Base-by-base conservation (phyloP, 345 rosid species). In the Brassica nigra region DNA sequence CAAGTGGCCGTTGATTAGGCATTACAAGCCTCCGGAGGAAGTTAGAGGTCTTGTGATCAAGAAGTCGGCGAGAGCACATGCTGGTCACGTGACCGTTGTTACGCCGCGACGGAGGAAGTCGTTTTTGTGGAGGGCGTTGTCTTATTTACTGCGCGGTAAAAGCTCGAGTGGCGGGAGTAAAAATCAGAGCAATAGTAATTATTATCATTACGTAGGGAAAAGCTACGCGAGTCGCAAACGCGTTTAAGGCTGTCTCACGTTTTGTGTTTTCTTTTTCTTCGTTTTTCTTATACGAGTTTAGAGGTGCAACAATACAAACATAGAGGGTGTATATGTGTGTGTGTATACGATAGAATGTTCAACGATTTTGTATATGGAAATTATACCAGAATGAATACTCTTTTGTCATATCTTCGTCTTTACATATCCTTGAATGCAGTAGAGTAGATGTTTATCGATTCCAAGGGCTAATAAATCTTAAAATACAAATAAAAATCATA, bases 1-100 rank as follows among this genome's bases (percentile, higher is more conserved):
- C 4, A 85, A 85, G 81, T 92, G 97, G 97, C 87, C 95, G 61
- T 75, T 94, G 84, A 92, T 94, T 77, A 87, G 93, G 71, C 87
- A 87, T 67, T 87, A 87, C 78, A 86, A 87, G 80, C 92, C 97
- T 33, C 98, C 97, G 74, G 89, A 85, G 76, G 89, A 85, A 78
- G 85, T 86, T 15, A 83, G 83, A 18, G 95, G 90, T 58, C 85
- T 86, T 33, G 80, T 66, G 71, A 86, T 77, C 42, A 85, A 85
- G 80, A 80, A 74, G 42, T 68, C 78, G 18, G 63, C 84, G 20
- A 86, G 76, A 73, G 63, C 86, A 57, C 88, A 84, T 65, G 71
- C 69, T 68, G 39, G 84, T 65, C 86, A 85, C 75, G 77, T 82
- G 83, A 74, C 47, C 3, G 74, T 69, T 4, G 85, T 70, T 31